Percentiles rank a stretch among this genome's conserved stretches.
Conservation (phyloP, 176 grass and related monocot genomes). For the Avena sativa region DNA sequence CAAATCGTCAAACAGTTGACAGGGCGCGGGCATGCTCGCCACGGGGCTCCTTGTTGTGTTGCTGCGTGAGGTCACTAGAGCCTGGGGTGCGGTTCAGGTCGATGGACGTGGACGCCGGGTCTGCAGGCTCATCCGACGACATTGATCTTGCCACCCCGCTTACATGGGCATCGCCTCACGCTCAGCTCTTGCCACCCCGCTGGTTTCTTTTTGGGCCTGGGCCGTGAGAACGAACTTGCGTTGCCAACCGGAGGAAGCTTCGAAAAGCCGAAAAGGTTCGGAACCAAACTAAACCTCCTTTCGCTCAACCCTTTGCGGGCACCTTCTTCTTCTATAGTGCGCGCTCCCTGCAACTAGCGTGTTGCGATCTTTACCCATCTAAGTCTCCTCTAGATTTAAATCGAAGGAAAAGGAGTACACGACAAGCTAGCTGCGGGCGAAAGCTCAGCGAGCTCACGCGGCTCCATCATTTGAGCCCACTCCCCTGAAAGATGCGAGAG, state of each 20-base stretch:
- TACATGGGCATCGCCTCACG: no score
- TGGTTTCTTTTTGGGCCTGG: no score
- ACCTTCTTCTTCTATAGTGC: background rate
- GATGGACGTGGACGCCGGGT: no score
- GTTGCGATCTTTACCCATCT: background rate
- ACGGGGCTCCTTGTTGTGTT: no score
- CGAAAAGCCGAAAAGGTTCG: background rate
- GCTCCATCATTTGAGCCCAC: background rate
- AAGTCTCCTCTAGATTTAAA: background rate
- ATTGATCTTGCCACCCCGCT: no score
- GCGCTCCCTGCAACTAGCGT: background rate
- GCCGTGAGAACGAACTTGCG: background rate
- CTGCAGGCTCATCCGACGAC: no score
- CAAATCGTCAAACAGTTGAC: no score
- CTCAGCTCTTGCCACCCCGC: no score
- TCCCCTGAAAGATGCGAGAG: background rate
- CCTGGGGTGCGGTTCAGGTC: no score
- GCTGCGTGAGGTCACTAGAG: no score
- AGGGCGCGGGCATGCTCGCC: no score
- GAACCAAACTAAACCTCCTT: background rate
- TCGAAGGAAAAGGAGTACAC: background rate
- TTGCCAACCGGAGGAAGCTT: slow-evolving; percentile 13
- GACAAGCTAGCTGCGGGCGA: background rate
- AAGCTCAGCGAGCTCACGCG: background rate
- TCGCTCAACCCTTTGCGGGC: background rate